These are phyloP conservation scores for Piloderma croceum DNA, from an alignment of 768 basidiomycete genomes.

Conservation along the genomic window DNA sequence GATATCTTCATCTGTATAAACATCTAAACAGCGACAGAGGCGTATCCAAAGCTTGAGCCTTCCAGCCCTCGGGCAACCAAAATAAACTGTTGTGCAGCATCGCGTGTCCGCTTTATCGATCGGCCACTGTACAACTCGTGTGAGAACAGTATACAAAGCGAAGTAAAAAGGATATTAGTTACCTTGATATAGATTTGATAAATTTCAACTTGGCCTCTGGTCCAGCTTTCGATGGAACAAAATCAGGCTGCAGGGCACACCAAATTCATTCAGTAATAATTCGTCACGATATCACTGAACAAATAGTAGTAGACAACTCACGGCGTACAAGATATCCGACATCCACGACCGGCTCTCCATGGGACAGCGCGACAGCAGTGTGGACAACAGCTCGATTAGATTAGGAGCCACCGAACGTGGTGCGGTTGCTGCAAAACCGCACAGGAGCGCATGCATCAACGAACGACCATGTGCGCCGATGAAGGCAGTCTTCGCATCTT, in stretches of 20 bases:
- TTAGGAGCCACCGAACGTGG: slow-evolving; percentile 81
- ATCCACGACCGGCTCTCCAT: slow-evolving; percentile 65
- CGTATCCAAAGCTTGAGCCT: slow-evolving; percentile 81
- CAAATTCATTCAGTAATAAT: too few species aligned
- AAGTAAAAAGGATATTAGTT: slow-evolving; percentile 12
- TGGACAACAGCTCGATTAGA: slow-evolving; percentile 75
- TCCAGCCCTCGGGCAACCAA: slow-evolving; percentile 80
- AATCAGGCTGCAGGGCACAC: slow-evolving; percentile 51
- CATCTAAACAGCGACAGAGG: slow-evolving; percentile 55
- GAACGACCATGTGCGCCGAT: slow-evolving; percentile 51
- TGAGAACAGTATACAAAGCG: neutral
- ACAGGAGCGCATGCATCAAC: slow-evolving; percentile 68
- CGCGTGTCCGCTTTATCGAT: slow-evolving; percentile 66
- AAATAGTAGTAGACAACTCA: slow-evolving; percentile 23
- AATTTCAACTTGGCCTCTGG: slow-evolving; percentile 75
- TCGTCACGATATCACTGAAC: neutral
- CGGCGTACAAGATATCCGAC: slow-evolving; percentile 61
- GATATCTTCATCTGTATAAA: too few species aligned
- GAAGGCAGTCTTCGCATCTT: slow-evolving; percentile 46
- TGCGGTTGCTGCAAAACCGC: slow-evolving; percentile 78
- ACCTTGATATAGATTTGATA: slow-evolving; percentile 67
- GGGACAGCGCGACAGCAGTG: slow-evolving; percentile 53
- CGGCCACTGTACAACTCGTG: slow-evolving; percentile 45
- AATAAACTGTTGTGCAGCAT: slow-evolving; percentile 84
- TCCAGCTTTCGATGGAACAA: slow-evolving; percentile 67